Evolutionary conservation across 2,329 filamentous ascomycete genomes (phyloP).

Genomic region (Beauveria asiatica): DNA sequence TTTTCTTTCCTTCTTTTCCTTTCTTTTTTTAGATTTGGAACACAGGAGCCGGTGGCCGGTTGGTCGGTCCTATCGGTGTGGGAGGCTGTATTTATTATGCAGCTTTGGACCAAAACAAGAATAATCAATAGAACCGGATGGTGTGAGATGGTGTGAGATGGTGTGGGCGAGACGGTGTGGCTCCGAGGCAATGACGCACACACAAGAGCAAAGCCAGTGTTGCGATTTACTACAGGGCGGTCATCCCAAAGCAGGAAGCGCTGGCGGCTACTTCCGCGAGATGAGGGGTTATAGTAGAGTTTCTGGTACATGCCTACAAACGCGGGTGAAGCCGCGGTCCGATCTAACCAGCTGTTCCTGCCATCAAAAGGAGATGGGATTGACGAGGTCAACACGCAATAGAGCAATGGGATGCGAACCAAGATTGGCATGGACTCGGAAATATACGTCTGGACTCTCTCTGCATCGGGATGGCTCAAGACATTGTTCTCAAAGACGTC

Average conservation of each 20-base stretch:
- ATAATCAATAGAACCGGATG: no score
- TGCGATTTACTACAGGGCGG: background rate
- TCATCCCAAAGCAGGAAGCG: background rate
- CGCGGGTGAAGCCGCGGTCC: no score
- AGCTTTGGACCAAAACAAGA: no score
- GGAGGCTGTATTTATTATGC: no score
- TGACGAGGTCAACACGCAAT: background rate
- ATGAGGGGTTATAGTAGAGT: background rate
- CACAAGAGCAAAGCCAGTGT: background rate
- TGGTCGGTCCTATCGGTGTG: no score
- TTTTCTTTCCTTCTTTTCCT: no score
- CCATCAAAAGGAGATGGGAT: background rate
- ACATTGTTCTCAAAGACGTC: background rate
- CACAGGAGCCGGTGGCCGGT: no score
- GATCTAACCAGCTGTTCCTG: no score
- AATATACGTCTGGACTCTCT: background rate
- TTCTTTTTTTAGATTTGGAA: no score
- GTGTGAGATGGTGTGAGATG: no score
- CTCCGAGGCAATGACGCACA: background rate
- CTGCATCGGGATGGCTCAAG: background rate
- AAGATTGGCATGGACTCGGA: no score
- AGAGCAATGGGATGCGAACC: background rate
- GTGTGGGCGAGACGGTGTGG: no score
- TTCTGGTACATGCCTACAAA: background rate
- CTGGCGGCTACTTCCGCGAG: background rate